Percentiles rank a stretch among this genome's conserved stretches.
These are phyloP conservation scores for Aspergillus brasiliensis DNA, from an alignment of 2,329 filamentous ascomycete species.

Conservation along the genomic window DNA sequence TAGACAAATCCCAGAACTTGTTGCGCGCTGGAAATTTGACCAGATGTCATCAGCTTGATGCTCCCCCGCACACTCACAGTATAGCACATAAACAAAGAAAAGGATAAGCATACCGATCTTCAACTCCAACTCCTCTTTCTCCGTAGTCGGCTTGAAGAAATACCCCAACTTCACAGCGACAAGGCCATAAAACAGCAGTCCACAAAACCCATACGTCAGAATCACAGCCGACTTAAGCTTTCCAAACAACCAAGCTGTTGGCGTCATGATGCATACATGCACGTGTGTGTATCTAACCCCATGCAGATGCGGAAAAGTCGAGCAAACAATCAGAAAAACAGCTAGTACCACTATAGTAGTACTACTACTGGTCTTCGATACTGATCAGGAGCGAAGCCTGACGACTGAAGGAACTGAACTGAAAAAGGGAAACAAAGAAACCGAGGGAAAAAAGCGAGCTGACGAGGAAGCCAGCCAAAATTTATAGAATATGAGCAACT, in stretches of 20 bases:
- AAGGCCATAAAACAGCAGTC: slow-evolving; percentile 33
- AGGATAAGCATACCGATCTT: slow-evolving; percentile 37
- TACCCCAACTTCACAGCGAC: slow-evolving; percentile 38
- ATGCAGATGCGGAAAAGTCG: no score
- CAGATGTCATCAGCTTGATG: background rate
- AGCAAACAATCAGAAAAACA: no score
- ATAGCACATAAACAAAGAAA: background rate
- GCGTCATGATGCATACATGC: slow-evolving; percentile 22
- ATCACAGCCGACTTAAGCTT: slow-evolving; percentile 21
- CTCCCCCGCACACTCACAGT: background rate
- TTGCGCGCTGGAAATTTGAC: slow-evolving; percentile 47
- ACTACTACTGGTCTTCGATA: no score
- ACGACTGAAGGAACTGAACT: no score
- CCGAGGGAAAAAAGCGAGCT: no score
- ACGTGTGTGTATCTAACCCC: no score
- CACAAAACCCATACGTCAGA: slow-evolving; percentile 15
- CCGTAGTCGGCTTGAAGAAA: slow-evolving; percentile 41
- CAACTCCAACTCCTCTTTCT: slow-evolving; percentile 44
- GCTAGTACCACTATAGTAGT: no score
- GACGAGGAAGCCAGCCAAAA: no score
- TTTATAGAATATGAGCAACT: no score
- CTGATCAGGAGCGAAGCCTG: no score
- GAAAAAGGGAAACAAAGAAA: no score
- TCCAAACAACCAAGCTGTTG: slow-evolving; percentile 16
- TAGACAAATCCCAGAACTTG: slow-evolving; percentile 57